Percentiles rank a stretch among this genome's conserved stretches.
Conservation (phyloP, 441 rosid species). For the Aleurites moluccanus region DNA sequence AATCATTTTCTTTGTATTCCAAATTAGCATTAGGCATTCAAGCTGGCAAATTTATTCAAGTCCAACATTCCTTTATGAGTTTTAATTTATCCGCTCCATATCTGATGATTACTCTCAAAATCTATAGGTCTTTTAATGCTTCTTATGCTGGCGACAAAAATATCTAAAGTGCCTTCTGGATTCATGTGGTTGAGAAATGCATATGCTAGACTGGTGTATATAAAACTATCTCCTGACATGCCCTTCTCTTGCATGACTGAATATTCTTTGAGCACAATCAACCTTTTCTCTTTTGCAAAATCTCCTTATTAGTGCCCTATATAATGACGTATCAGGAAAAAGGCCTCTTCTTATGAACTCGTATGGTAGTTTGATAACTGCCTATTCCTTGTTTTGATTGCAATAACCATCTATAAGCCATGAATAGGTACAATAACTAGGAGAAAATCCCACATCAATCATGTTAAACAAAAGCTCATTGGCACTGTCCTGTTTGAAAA, state of each 20-base stretch:
- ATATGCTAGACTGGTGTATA: constrained; percentile 64
- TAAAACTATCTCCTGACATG: constrained; percentile 66
- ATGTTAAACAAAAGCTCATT: constrained; percentile 68
- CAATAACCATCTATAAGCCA: constrained; percentile 84
- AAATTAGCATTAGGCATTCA: neutral
- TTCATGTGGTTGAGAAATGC: constrained; percentile 57
- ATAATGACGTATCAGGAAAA: constrained; percentile 55
- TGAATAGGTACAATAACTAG: constrained; percentile 71
- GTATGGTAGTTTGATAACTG: constrained; percentile 47
- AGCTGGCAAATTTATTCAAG: neutral
- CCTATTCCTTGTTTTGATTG: constrained; percentile 48
- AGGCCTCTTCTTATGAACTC: constrained; percentile 62
- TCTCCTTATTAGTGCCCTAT: constrained; percentile 88
- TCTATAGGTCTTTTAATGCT: constrained; percentile 59
- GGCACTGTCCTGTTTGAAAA: too few species aligned
- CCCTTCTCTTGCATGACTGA: constrained; percentile 66
- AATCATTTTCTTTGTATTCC: neutral
- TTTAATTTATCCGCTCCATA: constrained; percentile 33
- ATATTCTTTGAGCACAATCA: constrained; percentile 54
- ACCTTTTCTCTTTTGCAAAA: constrained; percentile 65
- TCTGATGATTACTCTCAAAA: constrained; percentile 69
- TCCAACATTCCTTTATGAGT: neutral
- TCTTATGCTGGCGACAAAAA: constrained; percentile 52
- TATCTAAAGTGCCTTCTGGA: constrained; percentile 67
- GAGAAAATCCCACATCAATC: constrained; percentile 72